Conservation (phyloP, 495 filamentous ascomycete genomes). For the Haplographium delicatum region DNA sequence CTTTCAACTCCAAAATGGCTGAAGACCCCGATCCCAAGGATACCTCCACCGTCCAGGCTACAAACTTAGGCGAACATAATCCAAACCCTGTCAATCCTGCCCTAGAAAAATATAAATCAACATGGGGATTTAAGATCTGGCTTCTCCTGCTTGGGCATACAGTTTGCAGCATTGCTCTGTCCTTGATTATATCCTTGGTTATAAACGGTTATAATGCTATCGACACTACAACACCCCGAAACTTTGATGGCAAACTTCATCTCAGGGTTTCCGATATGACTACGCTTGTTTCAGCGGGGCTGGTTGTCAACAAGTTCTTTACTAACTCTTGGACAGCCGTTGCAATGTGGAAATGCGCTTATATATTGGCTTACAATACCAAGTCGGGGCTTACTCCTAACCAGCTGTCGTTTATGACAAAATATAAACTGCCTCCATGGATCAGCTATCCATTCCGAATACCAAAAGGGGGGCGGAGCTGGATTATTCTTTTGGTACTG, state of each 20-base stretch:
- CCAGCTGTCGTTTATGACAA: not conserved
- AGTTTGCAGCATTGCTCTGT: too few species aligned
- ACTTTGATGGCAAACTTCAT: constrained; percentile 6
- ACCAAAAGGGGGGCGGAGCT: too few species aligned
- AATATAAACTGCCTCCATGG: not conserved
- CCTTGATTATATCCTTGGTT: too few species aligned
- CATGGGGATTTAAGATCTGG: too few species aligned
- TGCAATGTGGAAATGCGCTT: not conserved
- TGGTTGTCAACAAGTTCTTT: constrained; percentile 16
- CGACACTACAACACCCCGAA: not conserved
- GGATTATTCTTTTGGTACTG: constrained; percentile 2
- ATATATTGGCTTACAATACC: not conserved
- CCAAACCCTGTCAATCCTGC: too few species aligned
- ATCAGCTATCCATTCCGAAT: not conserved
- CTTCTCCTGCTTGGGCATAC: too few species aligned
- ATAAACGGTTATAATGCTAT: constrained; percentile 17
- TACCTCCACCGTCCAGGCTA: too few species aligned
- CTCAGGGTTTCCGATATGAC: constrained; percentile 16
- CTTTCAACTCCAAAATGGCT: too few species aligned
- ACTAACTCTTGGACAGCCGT: constrained; percentile 7
- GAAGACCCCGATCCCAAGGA: too few species aligned
- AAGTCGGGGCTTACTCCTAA: too few species aligned
- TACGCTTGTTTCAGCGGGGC: constrained; percentile 16
- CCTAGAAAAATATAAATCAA: too few species aligned
- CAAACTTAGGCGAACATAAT: too few species aligned